Conservation (phyloP, 1,139 yeast species). For the Protomyces arabidopsidicola region DNA sequence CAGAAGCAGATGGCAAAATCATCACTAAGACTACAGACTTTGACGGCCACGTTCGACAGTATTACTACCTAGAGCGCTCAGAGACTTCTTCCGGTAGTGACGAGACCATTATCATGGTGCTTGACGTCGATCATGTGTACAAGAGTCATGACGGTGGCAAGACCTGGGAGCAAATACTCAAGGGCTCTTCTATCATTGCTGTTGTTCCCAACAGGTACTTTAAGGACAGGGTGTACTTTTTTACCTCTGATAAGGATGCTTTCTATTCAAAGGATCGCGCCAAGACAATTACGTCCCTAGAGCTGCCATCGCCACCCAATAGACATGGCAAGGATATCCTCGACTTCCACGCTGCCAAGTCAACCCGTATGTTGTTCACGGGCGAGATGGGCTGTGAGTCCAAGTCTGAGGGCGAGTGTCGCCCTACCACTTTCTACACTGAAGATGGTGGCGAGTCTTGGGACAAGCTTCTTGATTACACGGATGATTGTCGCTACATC, state of each 20-base stretch:
- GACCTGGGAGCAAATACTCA: conserved; percentile 49
- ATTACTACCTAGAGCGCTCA: conserved; percentile 51
- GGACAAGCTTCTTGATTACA: conserved; percentile 47
- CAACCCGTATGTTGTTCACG: conserved; percentile 63
- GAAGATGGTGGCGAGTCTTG: conserved; percentile 69
- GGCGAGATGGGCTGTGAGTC: conserved; percentile 58
- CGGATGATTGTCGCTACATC: conserved; percentile 60
- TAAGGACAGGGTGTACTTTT: conserved; percentile 60
- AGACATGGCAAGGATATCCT: conserved; percentile 44
- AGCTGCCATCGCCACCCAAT: conserved; percentile 52
- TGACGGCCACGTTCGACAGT: conserved; percentile 49
- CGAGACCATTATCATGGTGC: conserved; percentile 68
- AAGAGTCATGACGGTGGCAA: conserved; percentile 79
- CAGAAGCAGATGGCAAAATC: conserved; percentile 34
- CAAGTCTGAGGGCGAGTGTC: conserved; percentile 48
- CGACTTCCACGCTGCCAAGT: conserved; percentile 55
- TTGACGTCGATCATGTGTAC: conserved; percentile 50
- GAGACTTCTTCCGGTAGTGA: conserved; percentile 45
- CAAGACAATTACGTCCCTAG: conserved; percentile 39
- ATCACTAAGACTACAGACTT: conserved; percentile 38
- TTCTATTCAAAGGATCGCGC: conserved; percentile 69
- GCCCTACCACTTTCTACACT: conserved; percentile 50
- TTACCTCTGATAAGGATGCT: conserved; percentile 51
- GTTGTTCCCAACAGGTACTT: conserved; percentile 58
- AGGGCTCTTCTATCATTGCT: conserved; percentile 50